Evolutionary conservation across 371 early-diverging fungal species (phyloP), one percentile per base, ranked within the genome.

Genomic region (Mortierella sp.): DNA sequence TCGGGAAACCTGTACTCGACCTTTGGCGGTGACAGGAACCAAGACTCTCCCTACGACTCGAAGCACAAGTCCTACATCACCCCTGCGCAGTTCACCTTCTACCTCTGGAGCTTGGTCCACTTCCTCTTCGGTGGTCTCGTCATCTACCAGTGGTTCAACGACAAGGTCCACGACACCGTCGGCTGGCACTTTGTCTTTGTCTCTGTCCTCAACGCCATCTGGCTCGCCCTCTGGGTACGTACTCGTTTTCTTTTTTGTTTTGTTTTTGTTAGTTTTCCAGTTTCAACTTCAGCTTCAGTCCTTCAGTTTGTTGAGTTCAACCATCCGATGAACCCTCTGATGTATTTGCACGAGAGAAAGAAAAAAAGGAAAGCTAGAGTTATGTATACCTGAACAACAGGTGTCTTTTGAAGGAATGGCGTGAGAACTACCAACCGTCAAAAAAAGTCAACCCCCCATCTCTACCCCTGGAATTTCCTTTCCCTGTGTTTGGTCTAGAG

Each of bases 171-270:
- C 66, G 85, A 92, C 64, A 93, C 90, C 75, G 89, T 92, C 76
- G 91, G 91, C 72, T 90, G 91, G 90, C 92, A 91, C 86, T 94
- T 94, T 85, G 91, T 91, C 70, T 50, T 90, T 47, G 90, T 91
- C 45, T 87, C 88, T 47, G 50, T 94, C 70, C 79, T 92, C 61
- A 90, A 89, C 64, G 85, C 91, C 67, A 77, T 88, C 58, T 93
- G 93, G 92, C 86, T 90, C 47, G 85, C 86, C 77, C 87, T 92
- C 53, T 89, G 92, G 89, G 91, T 91, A 88, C 70, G 81, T 41
- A n/a, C n/a, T 26, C 58, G 37, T 41, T 29, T 34, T 19, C 24
- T 48, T 68, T 22, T 9, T 22, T 61, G 0, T 75, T 34, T 66
- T 14, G 34, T 29, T 55, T 19, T n/a, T 31, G n/a, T 39, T 58